A percentile compares a stretch with the other conserved stretches of the same genome.
Evolutionary conservation across 345 rosid species (phyloP).

Genomic region (Eucalyptus polybractea): DNA sequence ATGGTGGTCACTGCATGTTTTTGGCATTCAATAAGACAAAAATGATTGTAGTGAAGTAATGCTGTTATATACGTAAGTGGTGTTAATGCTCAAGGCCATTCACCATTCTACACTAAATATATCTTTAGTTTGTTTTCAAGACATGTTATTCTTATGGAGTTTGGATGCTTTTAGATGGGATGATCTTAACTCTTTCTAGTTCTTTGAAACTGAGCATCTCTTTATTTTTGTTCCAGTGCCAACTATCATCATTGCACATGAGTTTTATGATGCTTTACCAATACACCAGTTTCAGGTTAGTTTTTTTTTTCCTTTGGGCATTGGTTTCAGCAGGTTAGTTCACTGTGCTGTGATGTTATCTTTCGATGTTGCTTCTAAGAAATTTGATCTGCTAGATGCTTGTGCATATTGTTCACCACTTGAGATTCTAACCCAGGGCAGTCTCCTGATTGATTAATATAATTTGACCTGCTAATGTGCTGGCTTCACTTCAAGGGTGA

Average conservation of each 20-base stretch:
- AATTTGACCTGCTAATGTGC: neutral
- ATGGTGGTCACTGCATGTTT: neutral
- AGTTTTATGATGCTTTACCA: slow-evolving; percentile 94
- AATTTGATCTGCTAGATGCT: neutral
- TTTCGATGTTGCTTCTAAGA: neutral
- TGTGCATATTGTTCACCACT: neutral
- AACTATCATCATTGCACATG: slow-evolving; percentile 75
- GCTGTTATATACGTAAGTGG: neutral
- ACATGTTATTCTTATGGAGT: neutral
- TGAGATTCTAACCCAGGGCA: neutral
- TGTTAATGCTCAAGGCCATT: neutral
- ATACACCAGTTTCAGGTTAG: slow-evolving; percentile 94
- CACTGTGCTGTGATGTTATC: neutral
- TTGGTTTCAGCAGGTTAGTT: neutral
- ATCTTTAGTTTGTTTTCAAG: neutral
- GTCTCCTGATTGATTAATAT: neutral
- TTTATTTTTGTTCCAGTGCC: slow-evolving; percentile 45
- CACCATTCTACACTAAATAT: neutral
- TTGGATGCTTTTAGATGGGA: neutral
- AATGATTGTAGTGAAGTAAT: neutral
- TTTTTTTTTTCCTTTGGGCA: neutral
- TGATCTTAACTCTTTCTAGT: neutral
- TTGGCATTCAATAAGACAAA: neutral
- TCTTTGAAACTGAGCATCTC: neutral
- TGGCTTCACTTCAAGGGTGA: neutral